phyloP scores from a whole-genome alignment of 2,329 filamentous ascomycete species.

The Claviceps capensis region DNA sequence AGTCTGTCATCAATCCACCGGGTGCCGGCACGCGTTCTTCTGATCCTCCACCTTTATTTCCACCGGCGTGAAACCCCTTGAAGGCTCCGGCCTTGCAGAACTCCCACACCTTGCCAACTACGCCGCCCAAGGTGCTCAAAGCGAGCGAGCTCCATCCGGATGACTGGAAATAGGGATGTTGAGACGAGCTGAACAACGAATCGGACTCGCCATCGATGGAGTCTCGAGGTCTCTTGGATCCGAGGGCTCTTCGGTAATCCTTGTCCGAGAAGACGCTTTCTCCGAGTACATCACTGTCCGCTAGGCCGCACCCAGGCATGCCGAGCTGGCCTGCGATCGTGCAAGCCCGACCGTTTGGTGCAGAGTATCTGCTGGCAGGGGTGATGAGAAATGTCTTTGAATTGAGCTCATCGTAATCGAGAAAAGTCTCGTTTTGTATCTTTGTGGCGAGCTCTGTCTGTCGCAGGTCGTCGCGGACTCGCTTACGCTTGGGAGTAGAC shows the following conservation, averaged over 20 bases:
- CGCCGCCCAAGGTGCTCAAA: constrained; percentile 48
- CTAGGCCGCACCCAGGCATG: constrained; percentile 25
- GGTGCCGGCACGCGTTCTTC: constrained; percentile 14
- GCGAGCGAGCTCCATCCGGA: constrained; percentile 44
- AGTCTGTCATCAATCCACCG: constrained; percentile 6
- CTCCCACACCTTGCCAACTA: constrained; percentile 68
- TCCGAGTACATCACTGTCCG: constrained; percentile 25
- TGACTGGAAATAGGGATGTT: constrained; percentile 14
- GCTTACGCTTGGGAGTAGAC: constrained; percentile 31
- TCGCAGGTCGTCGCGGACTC: constrained; percentile 16
- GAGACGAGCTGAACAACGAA: constrained; percentile 19
- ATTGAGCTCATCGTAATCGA: not conserved
- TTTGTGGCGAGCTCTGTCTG: not conserved
- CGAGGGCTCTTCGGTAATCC: constrained; percentile 39
- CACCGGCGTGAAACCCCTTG: constrained; percentile 75
- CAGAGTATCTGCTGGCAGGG: constrained; percentile 3
- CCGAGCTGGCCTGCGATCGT: constrained; percentile 40
- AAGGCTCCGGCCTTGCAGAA: constrained; percentile 69
- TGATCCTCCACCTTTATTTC: constrained; percentile 48
- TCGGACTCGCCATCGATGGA: constrained; percentile 23
- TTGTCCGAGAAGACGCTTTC: constrained; percentile 44
- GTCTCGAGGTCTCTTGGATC: constrained; percentile 28
- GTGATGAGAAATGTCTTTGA: constrained; percentile 3
- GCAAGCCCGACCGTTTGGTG: constrained; percentile 19
- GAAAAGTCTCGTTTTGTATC: not conserved